Evolutionary conservation across 148 eudicot species (phyloP).

Genomic region (Arctostaphylos glauca): DNA sequence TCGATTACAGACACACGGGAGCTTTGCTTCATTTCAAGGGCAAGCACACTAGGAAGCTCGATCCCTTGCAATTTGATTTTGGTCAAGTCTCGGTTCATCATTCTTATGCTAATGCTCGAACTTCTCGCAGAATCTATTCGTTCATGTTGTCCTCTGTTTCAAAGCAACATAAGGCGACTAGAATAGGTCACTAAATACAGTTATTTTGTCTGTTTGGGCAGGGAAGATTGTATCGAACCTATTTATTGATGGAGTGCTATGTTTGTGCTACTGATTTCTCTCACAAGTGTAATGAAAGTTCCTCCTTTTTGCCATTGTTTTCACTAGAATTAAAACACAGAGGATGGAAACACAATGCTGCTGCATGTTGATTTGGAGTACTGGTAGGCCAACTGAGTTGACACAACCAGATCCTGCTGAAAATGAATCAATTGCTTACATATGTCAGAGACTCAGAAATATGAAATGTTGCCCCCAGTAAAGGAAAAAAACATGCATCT

Average conservation of each 20-base stretch:
- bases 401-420: background rate
- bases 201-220: background rate
- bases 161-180: background rate
- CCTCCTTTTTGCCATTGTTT: background rate
- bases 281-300: background rate
- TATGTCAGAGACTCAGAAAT: background rate
- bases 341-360: background rate
- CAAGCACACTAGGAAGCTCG: slow-evolving; percentile 1
- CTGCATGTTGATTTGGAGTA: background rate
- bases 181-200: background rate
- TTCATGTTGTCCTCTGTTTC: background rate
- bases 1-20: background rate
- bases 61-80: background rate
- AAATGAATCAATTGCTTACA: background rate
- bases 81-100: background rate
- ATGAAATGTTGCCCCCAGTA: background rate
- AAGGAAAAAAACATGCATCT: background rate
- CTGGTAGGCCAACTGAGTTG: background rate
- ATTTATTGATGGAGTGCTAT: background rate
- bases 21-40: background rate
- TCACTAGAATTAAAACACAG: background rate
- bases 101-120: background rate
- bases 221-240: background rate
- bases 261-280: background rate
- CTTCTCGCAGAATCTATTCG: background rate